These are phyloP conservation scores for Globisporangium rhizosaccharum DNA, from an alignment of 352 stramenopile genomes.

Conservation along the genomic window DNA sequence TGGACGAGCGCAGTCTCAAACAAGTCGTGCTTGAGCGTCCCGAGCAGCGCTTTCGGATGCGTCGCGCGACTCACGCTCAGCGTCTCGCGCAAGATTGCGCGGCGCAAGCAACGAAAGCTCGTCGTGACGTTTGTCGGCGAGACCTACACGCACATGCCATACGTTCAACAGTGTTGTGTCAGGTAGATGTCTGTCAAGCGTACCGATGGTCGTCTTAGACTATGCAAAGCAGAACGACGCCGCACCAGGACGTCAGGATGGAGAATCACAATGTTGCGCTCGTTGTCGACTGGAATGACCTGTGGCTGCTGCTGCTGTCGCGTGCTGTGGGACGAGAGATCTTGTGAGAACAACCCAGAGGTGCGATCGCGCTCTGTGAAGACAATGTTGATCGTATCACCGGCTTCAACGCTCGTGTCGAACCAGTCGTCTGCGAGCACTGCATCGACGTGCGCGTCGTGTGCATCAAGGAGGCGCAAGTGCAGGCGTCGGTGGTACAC, in stretches of 20 bases:
- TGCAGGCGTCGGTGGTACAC: conserved; percentile 40
- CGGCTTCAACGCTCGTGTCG: conserved; percentile 61
- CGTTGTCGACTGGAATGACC: conserved; percentile 44
- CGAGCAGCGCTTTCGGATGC: conserved; percentile 58
- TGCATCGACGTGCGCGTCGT: conserved; percentile 53
- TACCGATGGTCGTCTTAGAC: background rate
- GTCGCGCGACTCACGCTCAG: conserved; percentile 52
- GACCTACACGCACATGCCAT: conserved; percentile 29
- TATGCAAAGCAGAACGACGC: background rate
- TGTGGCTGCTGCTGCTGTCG: background rate
- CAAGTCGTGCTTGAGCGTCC: conserved; percentile 81
- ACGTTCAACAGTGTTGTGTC: background rate
- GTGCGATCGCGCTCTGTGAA: conserved; percentile 45
- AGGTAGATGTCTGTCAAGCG: background rate
- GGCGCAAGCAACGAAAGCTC: conserved; percentile 65
- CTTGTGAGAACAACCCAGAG: conserved; percentile 38
- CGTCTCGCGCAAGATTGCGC: conserved; percentile 62
- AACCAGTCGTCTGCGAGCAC: conserved; percentile 71
- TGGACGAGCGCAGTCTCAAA: conserved; percentile 59
- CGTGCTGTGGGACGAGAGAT: conserved; percentile 6
- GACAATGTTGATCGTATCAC: conserved; percentile 77
- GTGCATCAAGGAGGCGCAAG: conserved; percentile 60
- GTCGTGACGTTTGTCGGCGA: conserved; percentile 78
- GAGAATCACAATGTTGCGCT: conserved; percentile 53
- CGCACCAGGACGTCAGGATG: conserved; percentile 75